Percentiles rank a stretch among this genome's conserved stretches.
phyloP scores from a whole-genome alignment of 225 moss, liverwort and hornwort species.

The Sphagnum tenellum region DNA sequence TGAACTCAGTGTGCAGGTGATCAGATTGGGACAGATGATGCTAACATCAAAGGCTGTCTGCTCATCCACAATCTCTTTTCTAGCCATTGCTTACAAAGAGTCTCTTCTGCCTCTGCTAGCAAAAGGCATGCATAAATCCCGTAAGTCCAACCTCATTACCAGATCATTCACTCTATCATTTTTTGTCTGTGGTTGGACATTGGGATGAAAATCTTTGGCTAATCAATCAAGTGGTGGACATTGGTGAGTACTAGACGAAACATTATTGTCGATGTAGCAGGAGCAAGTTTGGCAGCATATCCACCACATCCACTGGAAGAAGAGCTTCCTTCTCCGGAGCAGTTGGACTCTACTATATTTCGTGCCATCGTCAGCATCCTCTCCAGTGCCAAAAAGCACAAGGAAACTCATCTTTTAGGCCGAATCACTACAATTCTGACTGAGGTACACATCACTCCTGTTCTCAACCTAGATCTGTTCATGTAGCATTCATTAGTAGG shows the following conservation, averaged over 20 bases:
- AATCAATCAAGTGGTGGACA: no score
- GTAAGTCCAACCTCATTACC: constrained; percentile 3
- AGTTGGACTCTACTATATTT: constrained; percentile 34
- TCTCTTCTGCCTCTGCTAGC: constrained; percentile 34
- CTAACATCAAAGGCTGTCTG: constrained; percentile 16
- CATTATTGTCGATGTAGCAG: no score
- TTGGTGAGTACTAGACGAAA: no score
- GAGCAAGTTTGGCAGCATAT: not conserved
- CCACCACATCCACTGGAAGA: not conserved
- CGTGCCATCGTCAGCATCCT: constrained; percentile 27
- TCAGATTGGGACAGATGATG: constrained; percentile 26
- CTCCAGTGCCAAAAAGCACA: constrained; percentile 19
- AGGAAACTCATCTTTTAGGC: constrained; percentile 29
- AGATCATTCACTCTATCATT: no score
- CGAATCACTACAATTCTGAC: constrained; percentile 18
- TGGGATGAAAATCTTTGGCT: no score
- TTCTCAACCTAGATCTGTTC: no score
- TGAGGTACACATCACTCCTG: constrained; percentile 15
- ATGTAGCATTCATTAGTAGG: no score
- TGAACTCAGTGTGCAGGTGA: constrained; percentile 18
- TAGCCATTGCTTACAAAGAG: constrained; percentile 18
- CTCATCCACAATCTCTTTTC: constrained; percentile 15
- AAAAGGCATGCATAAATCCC: constrained; percentile 12
- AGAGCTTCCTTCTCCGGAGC: constrained; percentile 4
- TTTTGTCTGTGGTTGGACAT: no score